Percentiles rank a stretch among this genome's conserved stretches.
Conservation (phyloP, 768 basidiomycete genomes). For the Pleurotus salmoneostramineus region DNA sequence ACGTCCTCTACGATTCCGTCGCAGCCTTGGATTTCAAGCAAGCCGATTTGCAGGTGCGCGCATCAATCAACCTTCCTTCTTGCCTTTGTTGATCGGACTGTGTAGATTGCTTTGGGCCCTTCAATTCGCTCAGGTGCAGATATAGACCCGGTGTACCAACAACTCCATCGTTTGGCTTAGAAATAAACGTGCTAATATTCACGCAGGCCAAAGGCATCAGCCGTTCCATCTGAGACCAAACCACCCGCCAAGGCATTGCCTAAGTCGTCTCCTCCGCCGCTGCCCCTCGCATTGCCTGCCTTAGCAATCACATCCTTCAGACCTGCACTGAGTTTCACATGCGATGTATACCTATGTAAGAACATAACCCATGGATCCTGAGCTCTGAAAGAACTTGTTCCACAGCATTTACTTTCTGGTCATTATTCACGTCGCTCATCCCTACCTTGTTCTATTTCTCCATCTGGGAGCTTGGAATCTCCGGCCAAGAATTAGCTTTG, state of each 20-base stretch:
- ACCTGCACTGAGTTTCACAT: constrained; percentile 25
- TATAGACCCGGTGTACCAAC: constrained; percentile 40
- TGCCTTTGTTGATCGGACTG: neutral
- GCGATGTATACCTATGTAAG: constrained; percentile 58
- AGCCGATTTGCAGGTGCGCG: constrained; percentile 54
- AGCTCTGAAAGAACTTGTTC: constrained; percentile 9
- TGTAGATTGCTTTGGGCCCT: constrained; percentile 15
- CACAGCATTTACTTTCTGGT: constrained; percentile 78
- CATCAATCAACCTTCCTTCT: constrained; percentile 17
- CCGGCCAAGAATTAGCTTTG: constrained; percentile 77
- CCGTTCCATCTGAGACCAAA: neutral
- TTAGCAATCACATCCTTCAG: constrained; percentile 6
- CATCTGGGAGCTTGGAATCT: constrained; percentile 84
- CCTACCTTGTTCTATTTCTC: constrained; percentile 90
- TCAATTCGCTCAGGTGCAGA: constrained; percentile 11
- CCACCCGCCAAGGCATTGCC: neutral
- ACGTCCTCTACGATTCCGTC: constrained; percentile 72
- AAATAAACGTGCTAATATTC: neutral
- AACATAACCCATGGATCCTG: constrained; percentile 7
- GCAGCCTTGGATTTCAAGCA: constrained; percentile 54
- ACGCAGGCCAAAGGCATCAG: neutral
- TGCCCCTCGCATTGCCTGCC: neutral
- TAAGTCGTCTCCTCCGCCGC: neutral
- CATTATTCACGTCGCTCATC: constrained; percentile 73
- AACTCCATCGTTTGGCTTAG: constrained; percentile 36